These are phyloP conservation scores for Rubroshorea leprosula DNA, from an alignment of 345 rosid genomes.

Conservation along the genomic window DNA sequence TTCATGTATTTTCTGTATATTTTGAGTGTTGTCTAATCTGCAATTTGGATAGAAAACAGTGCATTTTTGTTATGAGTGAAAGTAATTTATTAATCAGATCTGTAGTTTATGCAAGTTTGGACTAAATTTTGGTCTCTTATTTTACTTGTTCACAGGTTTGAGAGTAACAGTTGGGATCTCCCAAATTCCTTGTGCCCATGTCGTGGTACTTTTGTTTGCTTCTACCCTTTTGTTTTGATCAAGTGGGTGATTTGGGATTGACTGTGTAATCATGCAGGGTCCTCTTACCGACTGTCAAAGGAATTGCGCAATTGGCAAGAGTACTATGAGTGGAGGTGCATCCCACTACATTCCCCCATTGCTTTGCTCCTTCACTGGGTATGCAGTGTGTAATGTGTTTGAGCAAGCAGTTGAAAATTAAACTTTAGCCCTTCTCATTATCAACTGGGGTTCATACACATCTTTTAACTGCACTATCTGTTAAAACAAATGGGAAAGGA, in stretches of 20 bases:
- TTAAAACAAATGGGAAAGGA: not conserved
- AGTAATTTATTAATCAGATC: not conserved
- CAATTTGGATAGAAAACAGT: not conserved
- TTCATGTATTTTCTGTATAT: no score
- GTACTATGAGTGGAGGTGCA: constrained; percentile 74
- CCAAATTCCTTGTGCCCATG: constrained; percentile 65
- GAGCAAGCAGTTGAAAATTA: not conserved
- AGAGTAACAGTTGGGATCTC: constrained; percentile 51
- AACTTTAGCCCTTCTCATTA: constrained; percentile 4
- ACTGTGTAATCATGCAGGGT: constrained; percentile 37
- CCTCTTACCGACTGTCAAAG: constrained; percentile 33
- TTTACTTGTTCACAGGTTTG: constrained; percentile 28
- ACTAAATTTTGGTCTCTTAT: not conserved
- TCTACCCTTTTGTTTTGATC: constrained; percentile 6
- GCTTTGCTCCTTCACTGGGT: constrained; percentile 96
- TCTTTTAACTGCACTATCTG: not conserved
- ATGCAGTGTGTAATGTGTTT: constrained; percentile 18
- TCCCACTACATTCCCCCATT: constrained; percentile 72
- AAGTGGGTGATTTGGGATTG: constrained; percentile 8
- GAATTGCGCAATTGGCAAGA: constrained; percentile 51
- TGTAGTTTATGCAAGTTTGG: not conserved
- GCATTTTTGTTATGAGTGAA: not conserved
- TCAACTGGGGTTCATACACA: not conserved
- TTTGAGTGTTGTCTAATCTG: no score
- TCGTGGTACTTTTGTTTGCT: constrained; percentile 36